These are phyloP conservation scores for Condylostoma magnum DNA, from an alignment of 169 alveolate genomes.

Conservation along the genomic window DNA sequence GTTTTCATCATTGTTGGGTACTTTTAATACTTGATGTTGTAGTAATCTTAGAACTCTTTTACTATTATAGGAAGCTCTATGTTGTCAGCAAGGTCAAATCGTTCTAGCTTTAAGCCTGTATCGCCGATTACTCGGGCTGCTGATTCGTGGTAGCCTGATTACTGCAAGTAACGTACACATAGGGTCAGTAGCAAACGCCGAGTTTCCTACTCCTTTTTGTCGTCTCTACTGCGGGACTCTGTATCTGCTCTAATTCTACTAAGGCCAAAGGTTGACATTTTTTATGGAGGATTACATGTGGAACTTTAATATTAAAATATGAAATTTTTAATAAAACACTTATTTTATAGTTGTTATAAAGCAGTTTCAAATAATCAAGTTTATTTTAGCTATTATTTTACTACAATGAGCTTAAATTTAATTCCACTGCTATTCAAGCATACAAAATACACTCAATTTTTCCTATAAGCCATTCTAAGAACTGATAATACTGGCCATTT, in stretches of 20 bases:
- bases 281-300: not conserved
- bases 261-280: not conserved
- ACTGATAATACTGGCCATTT: too few species aligned
- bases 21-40: constrained; percentile 69
- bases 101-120: constrained; percentile 31
- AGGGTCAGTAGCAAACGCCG: constrained; percentile 11
- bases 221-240: not conserved
- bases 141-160: constrained; percentile 31
- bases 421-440: too few species aligned
- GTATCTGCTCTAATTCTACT: too few species aligned
- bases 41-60: constrained; percentile 82
- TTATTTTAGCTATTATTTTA: too few species aligned
- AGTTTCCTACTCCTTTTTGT: constrained; percentile 23
- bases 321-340: not conserved
- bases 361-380: not conserved
- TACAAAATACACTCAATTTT: too few species aligned
- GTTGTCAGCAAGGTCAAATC: constrained; percentile 79
- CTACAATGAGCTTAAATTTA: too few species aligned
- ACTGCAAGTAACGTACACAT: constrained; percentile 13
- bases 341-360: not conserved
- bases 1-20: constrained; percentile 70
- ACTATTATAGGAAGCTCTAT: constrained; percentile 78
- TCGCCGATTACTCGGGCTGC: constrained; percentile 12
- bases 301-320: not conserved
- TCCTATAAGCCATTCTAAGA: too few species aligned